Conservation (phyloP, 1,284 basidiomycete genomes). For the Takashimella tepidaria region DNA sequence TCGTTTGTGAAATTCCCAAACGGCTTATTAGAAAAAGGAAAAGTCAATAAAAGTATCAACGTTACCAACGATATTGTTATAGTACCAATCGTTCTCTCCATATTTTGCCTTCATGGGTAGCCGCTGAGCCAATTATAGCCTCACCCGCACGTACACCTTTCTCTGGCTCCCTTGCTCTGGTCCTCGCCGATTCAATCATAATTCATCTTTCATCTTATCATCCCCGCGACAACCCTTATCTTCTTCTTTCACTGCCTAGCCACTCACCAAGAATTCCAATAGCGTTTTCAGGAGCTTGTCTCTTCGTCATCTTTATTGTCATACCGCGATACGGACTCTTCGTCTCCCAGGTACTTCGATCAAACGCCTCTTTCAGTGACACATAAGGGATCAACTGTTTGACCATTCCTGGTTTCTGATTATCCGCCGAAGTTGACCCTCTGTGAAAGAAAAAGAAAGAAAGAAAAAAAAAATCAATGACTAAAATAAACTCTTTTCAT, state of each 20-base stretch:
- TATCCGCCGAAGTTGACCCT: slow-evolving; percentile 11
- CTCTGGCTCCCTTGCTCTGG: no score
- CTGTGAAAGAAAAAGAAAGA: no score
- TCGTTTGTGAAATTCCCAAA: slow-evolving; percentile 73
- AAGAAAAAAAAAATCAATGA: no score
- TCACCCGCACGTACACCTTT: no score
- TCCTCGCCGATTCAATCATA: no score
- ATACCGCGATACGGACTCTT: slow-evolving; percentile 61
- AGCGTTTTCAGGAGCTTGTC: slow-evolving; percentile 65
- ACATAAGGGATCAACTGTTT: slow-evolving; percentile 63
- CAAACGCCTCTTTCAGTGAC: slow-evolving; percentile 61
- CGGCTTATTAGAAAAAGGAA: slow-evolving; percentile 50
- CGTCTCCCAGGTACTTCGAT: slow-evolving; percentile 39
- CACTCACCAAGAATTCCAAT: slow-evolving; percentile 67
- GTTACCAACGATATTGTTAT: no score
- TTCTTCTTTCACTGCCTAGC: neutral
- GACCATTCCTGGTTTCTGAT: slow-evolving; percentile 52
- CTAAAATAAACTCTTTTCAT: neutral
- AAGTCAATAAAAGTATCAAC: no score
- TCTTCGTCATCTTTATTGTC: slow-evolving; percentile 68
- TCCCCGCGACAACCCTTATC: no score
- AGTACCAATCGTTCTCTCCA: no score
- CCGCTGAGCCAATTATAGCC: no score
- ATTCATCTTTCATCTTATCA: no score
- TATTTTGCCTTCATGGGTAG: no score